Evolutionary conservation across 495 filamentous ascomycete genomes (phyloP).

Genomic region (Podospora fimiseda): DNA sequence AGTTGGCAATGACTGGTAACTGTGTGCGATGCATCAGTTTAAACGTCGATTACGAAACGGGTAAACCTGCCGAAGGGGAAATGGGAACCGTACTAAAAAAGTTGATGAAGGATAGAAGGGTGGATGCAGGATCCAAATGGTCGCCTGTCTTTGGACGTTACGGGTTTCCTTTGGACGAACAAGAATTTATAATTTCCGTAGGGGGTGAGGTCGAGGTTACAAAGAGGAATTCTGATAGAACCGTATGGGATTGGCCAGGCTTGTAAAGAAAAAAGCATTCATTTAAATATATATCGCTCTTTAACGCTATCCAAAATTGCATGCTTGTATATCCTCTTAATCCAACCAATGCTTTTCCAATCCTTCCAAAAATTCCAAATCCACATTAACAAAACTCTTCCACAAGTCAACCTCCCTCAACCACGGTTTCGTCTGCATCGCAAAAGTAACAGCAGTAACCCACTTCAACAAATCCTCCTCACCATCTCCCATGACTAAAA

Average conservation of each 20-base stretch:
- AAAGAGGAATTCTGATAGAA: constrained; percentile 51
- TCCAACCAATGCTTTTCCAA: constrained; percentile 39
- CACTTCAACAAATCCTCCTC: constrained; percentile 36
- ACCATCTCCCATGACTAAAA: constrained; percentile 43
- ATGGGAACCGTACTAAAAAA: constrained; percentile 66
- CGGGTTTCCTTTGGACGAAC: constrained; percentile 45
- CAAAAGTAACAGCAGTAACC: constrained; percentile 35
- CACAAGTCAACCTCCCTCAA: constrained; percentile 46
- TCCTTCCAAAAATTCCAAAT: constrained; percentile 36
- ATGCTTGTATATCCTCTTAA: constrained; percentile 8
- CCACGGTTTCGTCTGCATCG: constrained; percentile 48
- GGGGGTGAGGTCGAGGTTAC: constrained; percentile 66
- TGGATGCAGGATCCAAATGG: constrained; percentile 67
- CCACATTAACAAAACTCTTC: constrained; percentile 49
- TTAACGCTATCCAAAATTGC: not conserved
- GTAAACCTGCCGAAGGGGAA: constrained; percentile 57
- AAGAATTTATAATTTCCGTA: constrained; percentile 48
- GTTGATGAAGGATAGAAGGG: constrained; percentile 68
- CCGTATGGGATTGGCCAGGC: constrained; percentile 43
- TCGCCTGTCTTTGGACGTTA: constrained; percentile 83
- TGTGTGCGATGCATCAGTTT: constrained; percentile 73
- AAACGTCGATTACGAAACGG: constrained; percentile 78
- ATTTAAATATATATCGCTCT: not conserved
- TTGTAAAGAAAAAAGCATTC: constrained; percentile 1
- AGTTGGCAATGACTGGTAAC: constrained; percentile 63